Conservation (phyloP, 805 yeast genomes). For the Schizosaccharomyces japonicus region DNA sequence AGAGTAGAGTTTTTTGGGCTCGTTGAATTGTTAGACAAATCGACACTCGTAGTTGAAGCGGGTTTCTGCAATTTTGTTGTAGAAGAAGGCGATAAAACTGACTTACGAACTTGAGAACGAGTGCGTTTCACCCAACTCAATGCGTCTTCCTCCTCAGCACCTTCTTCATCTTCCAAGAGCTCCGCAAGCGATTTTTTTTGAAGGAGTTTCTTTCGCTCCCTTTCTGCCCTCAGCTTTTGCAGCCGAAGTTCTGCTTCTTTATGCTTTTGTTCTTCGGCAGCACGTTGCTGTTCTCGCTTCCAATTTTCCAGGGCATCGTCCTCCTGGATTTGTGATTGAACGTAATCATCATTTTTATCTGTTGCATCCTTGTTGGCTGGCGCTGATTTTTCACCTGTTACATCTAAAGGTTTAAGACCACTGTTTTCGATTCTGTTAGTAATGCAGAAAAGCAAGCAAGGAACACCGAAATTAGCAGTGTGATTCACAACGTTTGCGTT, state of each 20-base stretch:
- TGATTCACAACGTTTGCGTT: constrained; percentile 6
- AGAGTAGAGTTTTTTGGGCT: constrained; percentile 15
- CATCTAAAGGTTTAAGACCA: constrained; percentile 4
- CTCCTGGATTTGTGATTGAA: constrained; percentile 14
- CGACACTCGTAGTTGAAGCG: not conserved
- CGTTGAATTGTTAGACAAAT: not conserved
- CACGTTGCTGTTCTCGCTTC: constrained; percentile 17
- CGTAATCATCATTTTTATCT: not conserved
- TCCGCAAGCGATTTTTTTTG: constrained; percentile 12
- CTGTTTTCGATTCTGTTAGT: not conserved
- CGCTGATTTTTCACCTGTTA: not conserved
- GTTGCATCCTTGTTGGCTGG: not conserved
- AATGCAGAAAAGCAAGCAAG: not conserved
- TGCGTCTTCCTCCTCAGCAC: constrained; percentile 16
- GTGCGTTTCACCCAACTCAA: constrained; percentile 22
- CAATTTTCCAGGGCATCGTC: constrained; percentile 19
- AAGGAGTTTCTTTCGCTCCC: constrained; percentile 7
- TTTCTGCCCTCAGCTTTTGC: constrained; percentile 12
- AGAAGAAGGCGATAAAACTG: too few species aligned
- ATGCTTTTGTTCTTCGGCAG: constrained; percentile 14
- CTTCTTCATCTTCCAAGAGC: constrained; percentile 12
- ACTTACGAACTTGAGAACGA: too few species aligned
- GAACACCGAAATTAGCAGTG: not conserved
- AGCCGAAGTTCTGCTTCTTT: constrained; percentile 11
- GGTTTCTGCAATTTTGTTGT: not conserved